Evolutionary conservation across 2,329 filamentous ascomycete species (phyloP), one percentile per base, ranked within the genome.

Genomic region (Claviceps sp.): DNA sequence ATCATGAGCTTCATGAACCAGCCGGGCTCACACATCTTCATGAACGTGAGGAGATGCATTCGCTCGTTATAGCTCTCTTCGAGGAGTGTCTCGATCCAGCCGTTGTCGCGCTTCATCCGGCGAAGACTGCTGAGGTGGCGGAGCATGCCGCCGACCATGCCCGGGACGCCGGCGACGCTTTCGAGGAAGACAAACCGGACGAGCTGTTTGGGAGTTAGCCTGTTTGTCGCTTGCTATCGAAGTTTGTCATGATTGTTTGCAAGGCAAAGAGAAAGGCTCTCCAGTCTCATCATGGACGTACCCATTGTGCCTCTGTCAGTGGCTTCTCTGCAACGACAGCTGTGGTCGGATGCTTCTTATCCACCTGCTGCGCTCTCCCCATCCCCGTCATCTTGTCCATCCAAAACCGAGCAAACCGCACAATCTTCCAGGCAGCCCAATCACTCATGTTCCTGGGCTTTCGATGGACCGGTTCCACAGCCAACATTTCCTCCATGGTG

Each of bases 111-210:
- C 74, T 88, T 89, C 76, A 97, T 84, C 29, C 84, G 78, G 45
- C 91, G 77, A 61, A 97, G 77, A 57, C 84, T 90, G 63, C 85
- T 82, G 39, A 97, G 75, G 68, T 98, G 93, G 37, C 93, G 77
- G 16, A 97, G 74, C 86, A 95, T 96, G 22, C 89, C 93, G 0
- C 85, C 93, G 0, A 97, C 91, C 88, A 97, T 97, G 7, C 93
- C 93, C 0, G 93, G 93, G 0, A 97, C 93, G 37, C 89, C 93
- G 13, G 93, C 93, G 40, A 98, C 88, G 47, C 85, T 90, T 67
- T 98, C 93, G 37, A 98, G 77, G 67, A 98, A 98, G 59, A 98
- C 79, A 63, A 95, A 91, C 6, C 91, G 79, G 47, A 86, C 79
- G 60, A 96, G 75, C 74, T 74, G 44, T 50, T 2, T 11, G n/a